phyloP scores from a whole-genome alignment of 2,329 filamentous ascomycete genomes.

The Coleophoma cylindrospora region DNA sequence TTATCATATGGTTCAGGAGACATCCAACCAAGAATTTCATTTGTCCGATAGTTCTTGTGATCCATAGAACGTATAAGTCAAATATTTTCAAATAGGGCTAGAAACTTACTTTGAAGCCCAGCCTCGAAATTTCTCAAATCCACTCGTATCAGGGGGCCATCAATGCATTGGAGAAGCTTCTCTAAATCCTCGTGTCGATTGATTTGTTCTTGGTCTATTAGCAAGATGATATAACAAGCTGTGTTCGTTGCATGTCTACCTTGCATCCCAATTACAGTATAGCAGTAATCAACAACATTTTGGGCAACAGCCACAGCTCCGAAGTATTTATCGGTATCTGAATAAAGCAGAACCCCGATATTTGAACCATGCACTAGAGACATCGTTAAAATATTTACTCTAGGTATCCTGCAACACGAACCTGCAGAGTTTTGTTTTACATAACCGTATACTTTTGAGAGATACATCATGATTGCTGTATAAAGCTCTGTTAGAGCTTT shows the following conservation, averaged over 20 bases:
- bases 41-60: neutral
- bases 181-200: neutral
- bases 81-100: too few relatives aligned
- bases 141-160: neutral
- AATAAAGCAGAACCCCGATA: neutral
- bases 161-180: neutral
- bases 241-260: neutral
- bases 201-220: neutral
- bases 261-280: neutral
- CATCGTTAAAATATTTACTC: neutral
- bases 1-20: neutral
- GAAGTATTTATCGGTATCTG: neutral
- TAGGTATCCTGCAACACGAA: neutral
- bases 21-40: conserved; percentile 1
- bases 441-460: neutral
- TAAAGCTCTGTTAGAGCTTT: neutral
- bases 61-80: neutral
- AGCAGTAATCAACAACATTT: neutral
- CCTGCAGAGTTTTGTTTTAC: neutral
- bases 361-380: neutral
- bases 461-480: conserved; percentile 1
- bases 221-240: neutral
- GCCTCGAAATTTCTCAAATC: neutral
- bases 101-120: neutral
- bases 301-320: neutral